Evolutionary conservation across 495 filamentous ascomycete genomes (phyloP).

Genomic region (Baudoinia panamericana): DNA sequence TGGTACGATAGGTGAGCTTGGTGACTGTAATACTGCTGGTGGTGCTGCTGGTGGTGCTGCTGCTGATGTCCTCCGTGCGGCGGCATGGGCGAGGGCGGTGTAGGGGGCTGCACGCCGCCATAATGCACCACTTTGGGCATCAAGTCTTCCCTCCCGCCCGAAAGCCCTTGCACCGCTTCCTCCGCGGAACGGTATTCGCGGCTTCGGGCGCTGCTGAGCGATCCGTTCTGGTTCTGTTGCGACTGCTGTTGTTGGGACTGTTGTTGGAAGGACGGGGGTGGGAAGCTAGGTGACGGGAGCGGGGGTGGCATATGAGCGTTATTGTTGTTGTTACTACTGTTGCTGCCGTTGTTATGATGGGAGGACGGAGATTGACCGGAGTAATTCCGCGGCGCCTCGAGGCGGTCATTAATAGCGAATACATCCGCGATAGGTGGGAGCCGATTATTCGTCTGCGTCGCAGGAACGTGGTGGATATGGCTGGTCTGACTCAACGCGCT

Average conservation of each 20-base stretch:
- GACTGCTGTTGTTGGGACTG: no score
- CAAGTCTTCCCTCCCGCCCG: conserved; percentile 81
- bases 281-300: conserved; percentile 65
- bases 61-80: conserved; percentile 4
- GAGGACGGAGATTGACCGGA: conserved; percentile 49
- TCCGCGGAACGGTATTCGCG: conserved; percentile 93
- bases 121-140: conserved; percentile 92
- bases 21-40: conserved; percentile 2
- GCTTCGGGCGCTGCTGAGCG: conserved; percentile 36
- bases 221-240: conserved; percentile 23
- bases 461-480: conserved; percentile 84
- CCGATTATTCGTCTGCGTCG: conserved; percentile 79
- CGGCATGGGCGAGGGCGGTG: conserved; percentile 70
- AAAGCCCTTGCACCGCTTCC: conserved; percentile 78
- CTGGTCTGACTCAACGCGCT: conserved; percentile 76
- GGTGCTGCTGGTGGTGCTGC: conserved; percentile 1
- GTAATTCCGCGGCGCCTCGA: conserved; percentile 39
- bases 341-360: neutral
- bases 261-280: no score
- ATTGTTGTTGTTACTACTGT: no score
- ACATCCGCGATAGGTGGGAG: conserved; percentile 91
- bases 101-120: conserved; percentile 77
- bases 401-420: conserved; percentile 70
- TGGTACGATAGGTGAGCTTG: neutral
- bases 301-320: conserved; percentile 45